Percentiles rank a stretch among this genome's conserved stretches.
These are phyloP conservation scores for Pochonia chlamydosporia DNA, from an alignment of 2,329 filamentous ascomycete species.

Conservation along the genomic window DNA sequence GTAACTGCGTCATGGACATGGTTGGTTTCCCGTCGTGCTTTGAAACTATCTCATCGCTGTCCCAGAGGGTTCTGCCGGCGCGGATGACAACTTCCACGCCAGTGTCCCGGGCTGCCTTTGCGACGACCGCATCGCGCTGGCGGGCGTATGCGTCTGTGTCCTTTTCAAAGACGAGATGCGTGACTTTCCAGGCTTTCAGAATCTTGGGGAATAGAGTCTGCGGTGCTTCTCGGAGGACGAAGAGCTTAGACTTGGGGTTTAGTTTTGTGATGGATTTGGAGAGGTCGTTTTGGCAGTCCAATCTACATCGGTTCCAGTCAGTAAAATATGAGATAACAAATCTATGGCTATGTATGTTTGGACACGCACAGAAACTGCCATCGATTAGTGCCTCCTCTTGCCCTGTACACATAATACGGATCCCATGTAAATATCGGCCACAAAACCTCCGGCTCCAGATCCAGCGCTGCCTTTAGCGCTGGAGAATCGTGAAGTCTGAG, in stretches of 20 bases:
- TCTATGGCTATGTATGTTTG: too few species aligned
- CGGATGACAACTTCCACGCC: conserved; percentile 63
- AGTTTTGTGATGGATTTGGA: conserved; percentile 60
- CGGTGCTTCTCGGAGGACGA: conserved; percentile 66
- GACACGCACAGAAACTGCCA: conserved; percentile 63
- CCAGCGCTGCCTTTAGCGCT: conserved; percentile 64
- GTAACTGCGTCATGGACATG: conserved; percentile 66
- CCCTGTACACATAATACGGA: conserved; percentile 71
- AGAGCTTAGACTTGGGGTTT: conserved; percentile 66
- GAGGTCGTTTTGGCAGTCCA: conserved; percentile 69
- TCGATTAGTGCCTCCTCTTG: conserved; percentile 64
- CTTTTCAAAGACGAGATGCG: conserved; percentile 73
- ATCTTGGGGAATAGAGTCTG: conserved; percentile 67
- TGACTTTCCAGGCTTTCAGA: conserved; percentile 67
- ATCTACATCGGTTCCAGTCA: too few species aligned
- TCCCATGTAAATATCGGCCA: conserved; percentile 80
- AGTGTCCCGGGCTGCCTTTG: conserved; percentile 52
- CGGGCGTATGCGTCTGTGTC: conserved; percentile 70
- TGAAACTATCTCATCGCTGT: conserved; percentile 63
- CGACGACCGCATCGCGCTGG: conserved; percentile 55
- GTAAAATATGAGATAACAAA: too few species aligned
- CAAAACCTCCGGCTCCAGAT: conserved; percentile 60
- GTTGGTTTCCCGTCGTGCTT: conserved; percentile 64
- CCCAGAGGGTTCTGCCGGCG: conserved; percentile 65
- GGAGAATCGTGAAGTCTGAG: conserved; percentile 73